Base-by-base conservation (phyloP, 2,329 filamentous ascomycete genomes). In the Cladosporium sp. region DNA sequence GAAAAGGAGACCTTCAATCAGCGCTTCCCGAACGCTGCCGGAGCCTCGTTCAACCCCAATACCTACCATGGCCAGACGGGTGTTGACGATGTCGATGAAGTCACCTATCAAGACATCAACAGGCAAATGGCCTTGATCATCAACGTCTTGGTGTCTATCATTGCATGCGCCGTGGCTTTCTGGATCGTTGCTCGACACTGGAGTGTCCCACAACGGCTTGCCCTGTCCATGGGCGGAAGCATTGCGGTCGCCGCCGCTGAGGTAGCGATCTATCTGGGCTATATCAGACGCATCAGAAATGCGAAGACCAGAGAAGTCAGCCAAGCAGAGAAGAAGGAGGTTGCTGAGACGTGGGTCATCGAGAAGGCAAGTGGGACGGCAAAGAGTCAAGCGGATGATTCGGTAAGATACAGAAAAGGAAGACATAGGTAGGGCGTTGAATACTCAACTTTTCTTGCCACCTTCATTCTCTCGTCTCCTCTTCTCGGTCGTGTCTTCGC, bases 101-200 rank as follows among this genome's bases (percentile, higher is more conserved):
- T 86, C 2, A 84, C 83, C 2, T 84, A 84, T 58, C 78, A 80
- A 34, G 87, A 93, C 55, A 77, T 93, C 1, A 86, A 92, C 66
- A 78, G 87, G n/a, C 89, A 93, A 63, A 73, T 93, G 53, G 84
- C 87, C 40, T 76, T 97, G 7, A 89, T 97, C 48, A 78, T 95
- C 63, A 98, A 97, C 68, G 89, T 97, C 46, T 73, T 96, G 37
- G 77, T 95, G 49, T 95, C 89, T 48, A 87, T 96, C 49, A 74
- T 92, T 2, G 88, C 91, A 42, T 87, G 86, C 46, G 86, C 83
- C 2, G 83, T 79, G 2, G 87, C 86, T 7, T 78, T 93, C 33
- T 93, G 87, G 88, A 77, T 90, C n/a, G 79, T 80, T 13, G 85
- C 85, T 1, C 77, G 83, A 46, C 87, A 86, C 78, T 92, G 87